These are phyloP conservation scores for Volvox carteri DNA, from an alignment of 163 green algal species.

Conservation along the genomic window DNA sequence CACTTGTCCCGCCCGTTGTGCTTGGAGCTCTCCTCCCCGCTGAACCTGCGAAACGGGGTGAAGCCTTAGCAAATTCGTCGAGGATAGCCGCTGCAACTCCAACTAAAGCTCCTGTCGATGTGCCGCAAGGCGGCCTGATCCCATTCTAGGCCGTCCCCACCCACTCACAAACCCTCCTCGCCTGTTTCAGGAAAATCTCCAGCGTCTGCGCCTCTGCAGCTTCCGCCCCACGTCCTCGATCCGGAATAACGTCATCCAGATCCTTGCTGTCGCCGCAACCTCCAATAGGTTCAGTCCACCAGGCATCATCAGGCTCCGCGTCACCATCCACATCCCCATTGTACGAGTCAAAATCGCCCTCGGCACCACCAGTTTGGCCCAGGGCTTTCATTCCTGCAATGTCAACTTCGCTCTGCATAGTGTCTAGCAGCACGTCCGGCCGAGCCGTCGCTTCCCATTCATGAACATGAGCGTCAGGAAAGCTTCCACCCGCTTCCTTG, in stretches of 20 bases:
- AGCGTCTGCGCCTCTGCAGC: neutral
- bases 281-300: constrained; percentile 15
- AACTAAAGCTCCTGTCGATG: neutral
- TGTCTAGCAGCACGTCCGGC: neutral
- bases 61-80: no score
- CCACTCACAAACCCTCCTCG: no score
- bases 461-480: no score
- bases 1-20: constrained; percentile 11
- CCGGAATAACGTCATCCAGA: neutral
- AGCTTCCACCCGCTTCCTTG: no score
- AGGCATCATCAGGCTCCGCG: neutral
- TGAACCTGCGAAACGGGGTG: constrained; percentile 26
- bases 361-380: neutral
- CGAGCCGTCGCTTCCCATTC: neutral
- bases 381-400: neutral
- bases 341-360: neutral
- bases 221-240: neutral
- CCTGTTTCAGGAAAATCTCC: constrained; percentile 14
- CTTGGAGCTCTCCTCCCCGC: constrained; percentile 3
- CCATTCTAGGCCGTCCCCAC: neutral
- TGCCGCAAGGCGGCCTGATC: constrained; percentile 4
- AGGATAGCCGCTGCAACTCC: no score
- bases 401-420: neutral
- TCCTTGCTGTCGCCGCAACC: neutral
- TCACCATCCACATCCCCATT: neutral